Evolutionary conservation across 2,329 filamentous ascomycete genomes (phyloP), one percentile per base, ranked within the genome.

Genomic region (Knufia petricola): DNA sequence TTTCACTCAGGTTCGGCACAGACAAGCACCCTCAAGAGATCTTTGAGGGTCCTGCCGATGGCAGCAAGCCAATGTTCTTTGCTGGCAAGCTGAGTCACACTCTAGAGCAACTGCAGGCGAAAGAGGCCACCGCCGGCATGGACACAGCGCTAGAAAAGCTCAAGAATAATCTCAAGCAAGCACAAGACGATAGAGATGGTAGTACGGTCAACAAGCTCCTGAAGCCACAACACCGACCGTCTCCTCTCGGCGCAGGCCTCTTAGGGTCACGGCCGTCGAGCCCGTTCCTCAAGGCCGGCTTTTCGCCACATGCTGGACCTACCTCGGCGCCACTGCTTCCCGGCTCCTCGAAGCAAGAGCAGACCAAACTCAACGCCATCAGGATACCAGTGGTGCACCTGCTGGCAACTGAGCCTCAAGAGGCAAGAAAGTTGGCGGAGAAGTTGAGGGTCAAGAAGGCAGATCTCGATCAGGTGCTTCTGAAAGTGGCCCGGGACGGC

Each of bases 121-220:
- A 74, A 60, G 68, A 74, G 60, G 73, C 69, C 30, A 76, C 72
- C 37, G 73, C 74, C 23, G 75, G 73, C 52, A 73, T 73, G 32
- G 79, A 82, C 61, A 72, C 75, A 51, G 79, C 79, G 23, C 63
- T 82, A 62, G 76, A 76, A 46, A 72, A 71, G 32, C 67, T 82
- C 47, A 73, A 79, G 62, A 76, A 70, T 60, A 79, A 70, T 58
- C 68, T 82, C 61, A 78, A 73, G 52, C 73, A 75, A 19, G 72
- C 77, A 45, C 70, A 79, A 59, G 70, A 79, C 59, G 72, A 78
- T 55, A 80, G 79, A 63, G 75, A 75, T 67, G 68, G 66, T 1
- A 63, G 64, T 46, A 58, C 68, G 30, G 65, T 69, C 47, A 62
- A 61, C 15, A 59, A 39, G 48, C 48, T 46, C 38, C 20, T 36